phyloP scores from a whole-genome alignment of 306 rosid genomes.

The Acacia melanoxylon region DNA sequence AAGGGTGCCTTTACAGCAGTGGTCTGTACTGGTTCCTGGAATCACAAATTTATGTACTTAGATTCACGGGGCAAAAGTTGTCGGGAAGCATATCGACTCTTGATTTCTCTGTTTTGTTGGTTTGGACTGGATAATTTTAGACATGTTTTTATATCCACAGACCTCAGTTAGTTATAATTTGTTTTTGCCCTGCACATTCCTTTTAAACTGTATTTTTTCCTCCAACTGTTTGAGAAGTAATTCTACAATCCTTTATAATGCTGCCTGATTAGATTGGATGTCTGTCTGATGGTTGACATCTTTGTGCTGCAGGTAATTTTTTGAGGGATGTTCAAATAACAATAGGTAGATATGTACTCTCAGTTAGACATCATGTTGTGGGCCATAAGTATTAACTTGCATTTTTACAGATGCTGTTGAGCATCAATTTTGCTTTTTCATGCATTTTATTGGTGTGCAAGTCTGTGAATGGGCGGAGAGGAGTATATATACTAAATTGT shows the following conservation, averaged over 20 bases:
- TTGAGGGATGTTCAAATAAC: slow-evolving; percentile 95
- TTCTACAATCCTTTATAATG: slow-evolving; percentile 28
- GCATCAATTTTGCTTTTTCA: slow-evolving; percentile 20
- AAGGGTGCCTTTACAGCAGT: background rate
- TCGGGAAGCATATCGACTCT: slow-evolving; percentile 1
- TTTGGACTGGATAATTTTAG: slow-evolving; percentile 3
- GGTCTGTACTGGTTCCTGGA: background rate
- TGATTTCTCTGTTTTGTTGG: background rate
- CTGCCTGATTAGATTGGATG: slow-evolving; percentile 18
- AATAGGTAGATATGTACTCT: slow-evolving; percentile 88
- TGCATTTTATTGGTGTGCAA: background rate
- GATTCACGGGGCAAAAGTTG: background rate
- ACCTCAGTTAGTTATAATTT: background rate
- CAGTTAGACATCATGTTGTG: slow-evolving; percentile 47
- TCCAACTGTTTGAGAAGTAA: slow-evolving; percentile 2
- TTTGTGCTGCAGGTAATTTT: slow-evolving; percentile 88
- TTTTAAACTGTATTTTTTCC: background rate
- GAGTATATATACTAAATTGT: slow-evolving; percentile 22
- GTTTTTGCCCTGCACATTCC: background rate
- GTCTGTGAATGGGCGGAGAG: slow-evolving; percentile 5
- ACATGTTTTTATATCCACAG: background rate
- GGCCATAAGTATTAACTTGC: slow-evolving; percentile 35
- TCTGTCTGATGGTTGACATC: slow-evolving; percentile 59
- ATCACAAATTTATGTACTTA: slow-evolving; percentile 7
- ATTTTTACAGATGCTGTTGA: slow-evolving; percentile 28